phyloP scores from a whole-genome alignment of 257 asterid species.

The Rhazya stricta region DNA sequence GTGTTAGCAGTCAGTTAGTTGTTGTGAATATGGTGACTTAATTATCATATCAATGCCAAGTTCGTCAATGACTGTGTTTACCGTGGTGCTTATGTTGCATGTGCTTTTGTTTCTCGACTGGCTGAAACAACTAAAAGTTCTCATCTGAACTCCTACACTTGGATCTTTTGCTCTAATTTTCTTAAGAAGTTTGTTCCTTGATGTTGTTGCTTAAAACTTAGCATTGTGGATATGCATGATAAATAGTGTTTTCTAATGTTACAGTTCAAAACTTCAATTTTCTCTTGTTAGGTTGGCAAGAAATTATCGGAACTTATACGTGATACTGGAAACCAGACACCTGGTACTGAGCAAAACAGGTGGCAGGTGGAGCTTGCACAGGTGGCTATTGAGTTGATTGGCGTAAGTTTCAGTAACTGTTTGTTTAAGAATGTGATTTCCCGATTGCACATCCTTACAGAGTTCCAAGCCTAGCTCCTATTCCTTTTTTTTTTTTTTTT shows the following conservation, averaged over 20 bases:
- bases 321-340: slow-evolving; percentile 82
- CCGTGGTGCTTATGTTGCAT: not conserved
- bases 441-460: not conserved
- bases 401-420: slow-evolving; percentile 47
- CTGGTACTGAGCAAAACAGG: slow-evolving; percentile 79
- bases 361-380: slow-evolving; percentile 95
- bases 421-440: not conserved
- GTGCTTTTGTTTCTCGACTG: not conserved
- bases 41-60: not conserved
- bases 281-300: slow-evolving; percentile 69
- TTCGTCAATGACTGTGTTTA: not conserved
- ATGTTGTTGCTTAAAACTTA: not conserved
- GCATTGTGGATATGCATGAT: not conserved
- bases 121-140: not conserved
- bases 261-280: not conserved
- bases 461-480: not conserved
- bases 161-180: not conserved
- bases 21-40: not conserved
- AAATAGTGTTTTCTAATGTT: not conserved
- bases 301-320: slow-evolving; percentile 93
- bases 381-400: slow-evolving; percentile 89
- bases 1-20: not conserved
- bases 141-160: not conserved
- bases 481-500: too few relatives aligned
- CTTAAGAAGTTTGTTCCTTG: not conserved